A percentile compares a stretch with the other conserved stretches of the same genome.
These are phyloP conservation scores for Phylloporus sp. DNA, from an alignment of 768 basidiomycete genomes.

Conservation along the genomic window DNA sequence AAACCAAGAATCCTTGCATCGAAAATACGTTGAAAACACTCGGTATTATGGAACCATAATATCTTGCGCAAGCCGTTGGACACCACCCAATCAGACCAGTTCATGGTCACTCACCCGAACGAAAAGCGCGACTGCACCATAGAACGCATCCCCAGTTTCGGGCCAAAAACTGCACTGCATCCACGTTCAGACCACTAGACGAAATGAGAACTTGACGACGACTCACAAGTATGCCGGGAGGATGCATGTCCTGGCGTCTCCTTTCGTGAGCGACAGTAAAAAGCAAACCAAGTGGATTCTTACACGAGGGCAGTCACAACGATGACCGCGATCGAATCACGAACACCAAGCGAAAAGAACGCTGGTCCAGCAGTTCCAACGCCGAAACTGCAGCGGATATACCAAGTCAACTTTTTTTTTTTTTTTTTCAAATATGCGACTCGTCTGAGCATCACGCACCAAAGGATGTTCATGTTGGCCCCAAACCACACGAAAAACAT, in stretches of 20 bases:
- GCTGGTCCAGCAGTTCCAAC: constrained; percentile 50
- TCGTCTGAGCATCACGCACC: constrained; percentile 26
- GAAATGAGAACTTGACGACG: background rate
- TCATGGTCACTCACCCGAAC: constrained; percentile 40
- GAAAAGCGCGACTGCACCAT: constrained; percentile 56
- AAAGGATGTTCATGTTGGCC: constrained; percentile 41
- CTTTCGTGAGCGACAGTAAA: constrained; percentile 1
- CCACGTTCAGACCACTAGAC: background rate
- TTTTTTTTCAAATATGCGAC: background rate
- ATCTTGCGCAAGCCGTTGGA: constrained; percentile 26
- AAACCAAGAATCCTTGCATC: constrained; percentile 52
- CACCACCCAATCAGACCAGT: constrained; percentile 4
- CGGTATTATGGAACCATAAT: constrained; percentile 37
- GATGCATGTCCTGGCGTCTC: constrained; percentile 26
- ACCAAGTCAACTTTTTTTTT: background rate
- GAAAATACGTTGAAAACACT: constrained; percentile 47
- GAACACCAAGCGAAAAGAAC: constrained; percentile 45
- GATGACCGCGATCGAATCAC: constrained; percentile 39
- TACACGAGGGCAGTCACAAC: constrained; percentile 46
- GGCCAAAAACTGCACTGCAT: constrained; percentile 47
- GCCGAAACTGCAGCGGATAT: constrained; percentile 35
- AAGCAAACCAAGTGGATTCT: constrained; percentile 2
- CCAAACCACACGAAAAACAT: constrained; percentile 52
- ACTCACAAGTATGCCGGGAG: constrained; percentile 40
- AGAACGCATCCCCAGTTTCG: constrained; percentile 52